These are phyloP conservation scores for Westerdykella sp. DNA, from an alignment of 2,329 filamentous ascomycete species.

Conservation along the genomic window DNA sequence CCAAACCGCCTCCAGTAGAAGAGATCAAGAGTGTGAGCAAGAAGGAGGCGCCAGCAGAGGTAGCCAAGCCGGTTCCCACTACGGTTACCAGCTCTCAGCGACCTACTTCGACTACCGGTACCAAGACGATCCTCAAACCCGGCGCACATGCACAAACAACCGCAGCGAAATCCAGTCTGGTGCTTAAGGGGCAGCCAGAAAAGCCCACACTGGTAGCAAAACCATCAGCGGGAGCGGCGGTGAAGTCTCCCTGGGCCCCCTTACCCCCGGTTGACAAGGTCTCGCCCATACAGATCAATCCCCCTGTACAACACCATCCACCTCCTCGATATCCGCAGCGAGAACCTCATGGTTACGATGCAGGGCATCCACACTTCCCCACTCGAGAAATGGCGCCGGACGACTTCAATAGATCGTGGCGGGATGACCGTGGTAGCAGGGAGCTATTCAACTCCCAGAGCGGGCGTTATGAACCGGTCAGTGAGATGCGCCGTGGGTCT, in stretches of 20 bases:
- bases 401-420: conserved; percentile 83
- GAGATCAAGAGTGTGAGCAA: conserved; percentile 19
- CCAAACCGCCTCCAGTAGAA: conserved; percentile 23
- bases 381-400: conserved; percentile 87
- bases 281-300: conserved; percentile 61
- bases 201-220: conserved; percentile 70
- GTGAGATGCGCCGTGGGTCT: conserved; percentile 65
- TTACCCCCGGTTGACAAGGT: conserved; percentile 80
- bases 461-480: conserved; percentile 83
- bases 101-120: conserved; percentile 32
- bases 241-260: conserved; percentile 87
- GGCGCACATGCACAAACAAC: conserved; percentile 33
- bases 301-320: conserved; percentile 39
- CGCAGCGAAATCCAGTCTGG: conserved; percentile 47
- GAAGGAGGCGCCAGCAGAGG: conserved; percentile 33
- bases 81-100: conserved; percentile 29
- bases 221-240: conserved; percentile 60
- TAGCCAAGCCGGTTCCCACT: conserved; percentile 24
- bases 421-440: conserved; percentile 62
- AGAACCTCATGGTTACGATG: conserved; percentile 54
- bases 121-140: conserved; percentile 47
- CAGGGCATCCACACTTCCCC: conserved; percentile 47
- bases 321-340: conserved; percentile 46
- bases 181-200: conserved; percentile 61
- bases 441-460: conserved; percentile 95